A percentile compares a stretch with the other conserved stretches of the same genome.
phyloP scores from a whole-genome alignment of 176 grass and related monocot species.

The Carex kokanica region DNA sequence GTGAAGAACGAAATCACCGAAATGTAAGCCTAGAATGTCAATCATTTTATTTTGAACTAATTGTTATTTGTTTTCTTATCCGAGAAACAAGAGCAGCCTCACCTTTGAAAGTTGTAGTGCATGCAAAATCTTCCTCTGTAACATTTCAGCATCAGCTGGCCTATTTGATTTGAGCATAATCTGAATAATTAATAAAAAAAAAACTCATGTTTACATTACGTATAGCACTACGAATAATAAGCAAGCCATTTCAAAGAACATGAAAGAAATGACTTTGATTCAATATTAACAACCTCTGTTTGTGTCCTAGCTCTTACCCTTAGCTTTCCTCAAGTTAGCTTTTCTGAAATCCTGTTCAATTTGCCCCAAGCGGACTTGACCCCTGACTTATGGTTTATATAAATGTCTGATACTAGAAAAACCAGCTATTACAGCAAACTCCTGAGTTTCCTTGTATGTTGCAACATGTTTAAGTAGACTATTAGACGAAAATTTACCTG shows the following conservation, averaged over 20 bases:
- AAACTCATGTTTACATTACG: not conserved
- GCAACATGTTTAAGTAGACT: not conserved
- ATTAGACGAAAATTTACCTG: conserved; percentile 34
- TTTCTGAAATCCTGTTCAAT: too few relatives aligned
- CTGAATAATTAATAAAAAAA: conserved; percentile 34
- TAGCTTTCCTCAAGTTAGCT: too few relatives aligned
- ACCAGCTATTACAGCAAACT: not conserved
- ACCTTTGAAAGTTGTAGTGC: conserved; percentile 73
- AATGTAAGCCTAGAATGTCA: not conserved
- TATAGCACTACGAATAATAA: not conserved
- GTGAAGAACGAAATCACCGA: not conserved
- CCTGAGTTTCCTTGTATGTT: not conserved
- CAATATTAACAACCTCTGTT: too few relatives aligned
- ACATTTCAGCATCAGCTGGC: conserved; percentile 71
- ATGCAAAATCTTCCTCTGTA: conserved; percentile 91
- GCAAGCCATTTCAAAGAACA: not conserved
- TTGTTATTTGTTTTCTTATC: not conserved
- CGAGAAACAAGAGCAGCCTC: not conserved
- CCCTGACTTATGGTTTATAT: not conserved
- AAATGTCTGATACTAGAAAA: not conserved
- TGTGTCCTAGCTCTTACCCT: too few relatives aligned
- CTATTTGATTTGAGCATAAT: conserved; percentile 59
- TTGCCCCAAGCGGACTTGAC: too few relatives aligned
- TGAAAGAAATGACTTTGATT: not conserved
- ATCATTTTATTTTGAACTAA: not conserved